Conservation (phyloP, 495 filamentous ascomycete species). For the Trichoderma gamsii region DNA sequence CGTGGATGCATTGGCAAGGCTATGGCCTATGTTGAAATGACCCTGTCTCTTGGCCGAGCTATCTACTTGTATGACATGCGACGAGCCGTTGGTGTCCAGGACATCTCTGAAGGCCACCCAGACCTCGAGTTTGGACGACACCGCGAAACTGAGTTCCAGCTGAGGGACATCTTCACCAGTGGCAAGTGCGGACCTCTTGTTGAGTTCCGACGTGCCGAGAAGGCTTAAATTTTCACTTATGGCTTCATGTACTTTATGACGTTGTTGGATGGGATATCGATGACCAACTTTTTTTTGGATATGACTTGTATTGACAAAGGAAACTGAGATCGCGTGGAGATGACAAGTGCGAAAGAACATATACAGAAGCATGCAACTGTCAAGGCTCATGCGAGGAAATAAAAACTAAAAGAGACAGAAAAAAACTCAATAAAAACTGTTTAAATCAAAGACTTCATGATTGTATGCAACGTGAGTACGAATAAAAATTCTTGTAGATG, state of each 20-base stretch:
- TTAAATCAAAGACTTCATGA: too few relatives aligned
- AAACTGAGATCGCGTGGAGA: neutral
- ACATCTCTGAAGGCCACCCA: conserved; percentile 36
- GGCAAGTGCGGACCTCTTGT: conserved; percentile 52
- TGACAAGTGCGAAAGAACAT: neutral
- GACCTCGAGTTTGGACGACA: conserved; percentile 43
- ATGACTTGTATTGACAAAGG: neutral
- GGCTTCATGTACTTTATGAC: neutral
- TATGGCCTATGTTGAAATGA: conserved; percentile 51
- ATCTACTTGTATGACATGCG: conserved; percentile 46
- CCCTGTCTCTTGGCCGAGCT: conserved; percentile 40
- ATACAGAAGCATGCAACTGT: neutral
- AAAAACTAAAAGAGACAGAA: too few relatives aligned
- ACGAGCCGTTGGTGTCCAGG: conserved; percentile 32
- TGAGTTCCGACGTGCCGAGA: conserved; percentile 39
- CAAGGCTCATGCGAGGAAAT: neutral
- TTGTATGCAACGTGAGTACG: too few relatives aligned
- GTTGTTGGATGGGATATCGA: neutral
- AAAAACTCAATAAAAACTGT: too few relatives aligned
- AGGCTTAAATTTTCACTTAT: conserved; percentile 15
- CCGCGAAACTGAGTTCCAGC: conserved; percentile 45
- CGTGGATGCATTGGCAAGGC: conserved; percentile 55
- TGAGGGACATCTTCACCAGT: conserved; percentile 53
- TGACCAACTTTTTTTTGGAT: neutral
- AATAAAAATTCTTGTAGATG: too few relatives aligned